Percentiles rank a stretch among this genome's conserved stretches.
phyloP scores from a whole-genome alignment of 805 yeast species.

The Zygosaccharomyces rouxii region DNA sequence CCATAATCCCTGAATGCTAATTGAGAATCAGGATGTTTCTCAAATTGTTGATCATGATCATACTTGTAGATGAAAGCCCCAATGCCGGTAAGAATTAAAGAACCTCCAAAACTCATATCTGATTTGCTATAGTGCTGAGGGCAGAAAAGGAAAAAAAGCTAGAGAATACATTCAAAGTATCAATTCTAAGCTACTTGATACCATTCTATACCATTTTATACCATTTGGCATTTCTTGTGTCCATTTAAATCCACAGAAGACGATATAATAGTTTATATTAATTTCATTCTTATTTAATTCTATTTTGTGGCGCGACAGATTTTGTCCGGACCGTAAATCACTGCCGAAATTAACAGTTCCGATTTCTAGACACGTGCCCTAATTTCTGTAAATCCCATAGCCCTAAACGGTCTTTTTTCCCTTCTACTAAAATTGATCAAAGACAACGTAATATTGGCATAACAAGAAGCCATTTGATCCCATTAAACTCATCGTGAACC shows the following conservation, averaged over 20 bases:
- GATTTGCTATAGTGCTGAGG: neutral
- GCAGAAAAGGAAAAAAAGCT: too few relatives aligned
- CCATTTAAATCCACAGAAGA: too few relatives aligned
- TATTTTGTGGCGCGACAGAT: constrained; percentile 2
- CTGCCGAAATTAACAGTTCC: neutral
- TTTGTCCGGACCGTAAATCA: constrained; percentile 2
- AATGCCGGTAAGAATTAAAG: constrained; percentile 28
- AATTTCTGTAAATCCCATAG: neutral
- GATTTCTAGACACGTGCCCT: constrained; percentile 1
- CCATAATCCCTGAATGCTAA: constrained; percentile 11
- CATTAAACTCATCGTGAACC: neutral
- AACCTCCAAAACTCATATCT: constrained; percentile 32
- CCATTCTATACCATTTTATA: too few relatives aligned
- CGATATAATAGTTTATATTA: neutral
- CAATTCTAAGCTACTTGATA: too few relatives aligned
- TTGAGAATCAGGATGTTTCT: constrained; percentile 19
- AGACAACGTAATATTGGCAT: neutral
- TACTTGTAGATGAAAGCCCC: constrained; percentile 30
- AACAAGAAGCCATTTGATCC: neutral
- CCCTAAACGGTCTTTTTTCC: constrained; percentile 1
- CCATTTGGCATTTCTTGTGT: too few relatives aligned
- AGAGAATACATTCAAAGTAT: too few relatives aligned
- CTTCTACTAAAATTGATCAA: neutral
- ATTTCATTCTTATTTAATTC: neutral
- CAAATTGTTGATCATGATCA: constrained; percentile 24